These are phyloP conservation scores for Clitopilus passeckerianus DNA, from an alignment of 768 basidiomycete genomes.

Conservation along the genomic window DNA sequence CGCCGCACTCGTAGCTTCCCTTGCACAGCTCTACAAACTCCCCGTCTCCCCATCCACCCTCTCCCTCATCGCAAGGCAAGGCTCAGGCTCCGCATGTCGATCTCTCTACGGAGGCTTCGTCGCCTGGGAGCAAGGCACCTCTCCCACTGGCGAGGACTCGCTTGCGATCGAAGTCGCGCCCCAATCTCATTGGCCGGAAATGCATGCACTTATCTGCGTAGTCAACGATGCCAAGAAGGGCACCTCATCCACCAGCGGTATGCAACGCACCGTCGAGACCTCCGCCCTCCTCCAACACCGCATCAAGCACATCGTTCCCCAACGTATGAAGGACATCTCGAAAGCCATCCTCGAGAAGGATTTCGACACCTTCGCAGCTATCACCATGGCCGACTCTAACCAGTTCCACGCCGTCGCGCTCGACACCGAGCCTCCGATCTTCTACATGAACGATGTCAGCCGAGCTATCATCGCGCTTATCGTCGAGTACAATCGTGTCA, in stretches of 20 bases:
- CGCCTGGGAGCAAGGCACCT: constrained; percentile 81
- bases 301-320: constrained; percentile 81
- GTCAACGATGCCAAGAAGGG: constrained; percentile 96
- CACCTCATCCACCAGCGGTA: constrained; percentile 90
- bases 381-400: constrained; percentile 98
- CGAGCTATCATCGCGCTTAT: constrained; percentile 89
- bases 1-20: constrained; percentile 88
- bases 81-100: constrained; percentile 96
- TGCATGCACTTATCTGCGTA: constrained; percentile 96
- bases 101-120: constrained; percentile 98
- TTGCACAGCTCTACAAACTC: constrained; percentile 82
- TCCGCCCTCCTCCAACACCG: constrained; percentile 85
- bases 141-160: constrained; percentile 74
- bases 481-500: constrained; percentile 87
- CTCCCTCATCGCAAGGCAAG: constrained; percentile 93
- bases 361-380: constrained; percentile 83
- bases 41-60: constrained; percentile 75
- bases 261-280: constrained; percentile 97
- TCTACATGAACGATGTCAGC: constrained; percentile 98
- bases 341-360: constrained; percentile 73
- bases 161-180: constrained; percentile 86
- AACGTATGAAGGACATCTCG: constrained; percentile 79
- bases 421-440: constrained; percentile 96
- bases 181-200: constrained; percentile 85
- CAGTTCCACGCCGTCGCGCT: constrained; percentile 98